Evolutionary conservation across 352 stramenopile species (phyloP), one percentile per base, ranked within the genome.

Genomic region (Globisporangium echinulatum): DNA sequence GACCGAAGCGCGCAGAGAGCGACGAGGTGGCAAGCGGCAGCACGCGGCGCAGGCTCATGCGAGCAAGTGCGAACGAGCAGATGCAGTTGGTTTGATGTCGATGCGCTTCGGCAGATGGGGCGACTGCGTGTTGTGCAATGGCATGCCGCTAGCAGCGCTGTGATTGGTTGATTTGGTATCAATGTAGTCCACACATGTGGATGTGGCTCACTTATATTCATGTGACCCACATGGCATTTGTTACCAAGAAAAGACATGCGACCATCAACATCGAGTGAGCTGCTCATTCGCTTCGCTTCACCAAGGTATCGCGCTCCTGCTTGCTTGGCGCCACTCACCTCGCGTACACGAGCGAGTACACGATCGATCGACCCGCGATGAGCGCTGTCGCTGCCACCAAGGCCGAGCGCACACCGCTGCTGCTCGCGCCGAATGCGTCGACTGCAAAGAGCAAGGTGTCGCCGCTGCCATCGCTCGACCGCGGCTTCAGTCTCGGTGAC

Each of bases 341-440:
- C 46, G 6, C 46, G n/a, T 33, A 33, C 25, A 33, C 25, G 25
- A 33, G 25, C 25, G 25, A 33, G 25, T 33, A 33, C 25, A 33
- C 25, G 25, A 33, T 33, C 25, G 25, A 33, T 33, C 25, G 25
- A 44, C n/a, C 40, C 15, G 2, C n/a, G n/a, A 50, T 50, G 46
- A 50, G n/a, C 46, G 9, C 15, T 33, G 43, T 15, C n/a, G 43
- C 25, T n/a, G 43, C 38, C 10, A 47, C 19, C 25, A 59, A 42
- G 65, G 17, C 48, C 48, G 49, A 63, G 50, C 54, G 56, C 9
- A 54, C 43, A 37, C 65, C 61, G 56, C 65, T 71, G 52, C 44
- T 71, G 42, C 57, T 39, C 25, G 39, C 43, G 46, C 9, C 46
- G 46, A n/a, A n/a, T 50, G 46, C 46, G 46, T n/a, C 15, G 11